Evolutionary conservation across 352 stramenopile genomes (phyloP).

Genomic region (Globisporangium recalcitrans): DNA sequence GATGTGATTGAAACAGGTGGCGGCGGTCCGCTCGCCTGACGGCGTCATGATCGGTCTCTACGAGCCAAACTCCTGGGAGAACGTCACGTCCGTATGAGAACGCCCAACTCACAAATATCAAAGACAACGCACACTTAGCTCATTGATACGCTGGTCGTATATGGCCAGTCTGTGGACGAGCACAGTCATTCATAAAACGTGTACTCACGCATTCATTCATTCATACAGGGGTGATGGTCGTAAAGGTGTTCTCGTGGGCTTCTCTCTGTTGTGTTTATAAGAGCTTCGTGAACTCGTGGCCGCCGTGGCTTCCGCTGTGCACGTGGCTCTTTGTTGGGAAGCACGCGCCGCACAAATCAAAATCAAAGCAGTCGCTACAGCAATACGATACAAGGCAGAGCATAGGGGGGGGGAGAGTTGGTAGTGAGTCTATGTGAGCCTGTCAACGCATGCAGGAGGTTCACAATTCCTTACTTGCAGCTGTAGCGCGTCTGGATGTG

Average conservation of each 20-base stretch:
- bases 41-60: slow-evolving; percentile 92
- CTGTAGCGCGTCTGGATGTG: slow-evolving; percentile 11
- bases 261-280: not conserved
- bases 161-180: too few species aligned
- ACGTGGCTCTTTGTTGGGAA: slow-evolving; percentile 1
- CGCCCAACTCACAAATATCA: too few species aligned
- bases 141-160: not conserved
- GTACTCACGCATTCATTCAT: too few species aligned
- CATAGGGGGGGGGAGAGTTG: not conserved
- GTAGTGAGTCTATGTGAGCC: too few species aligned
- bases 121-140: not conserved
- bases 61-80: slow-evolving; percentile 85
- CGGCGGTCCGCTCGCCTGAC: slow-evolving; percentile 82
- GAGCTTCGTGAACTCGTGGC: slow-evolving; percentile 14
- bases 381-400: slow-evolving; percentile 1
- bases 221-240: too few species aligned
- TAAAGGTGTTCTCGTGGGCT: not conserved
- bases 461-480: slow-evolving; percentile 19
- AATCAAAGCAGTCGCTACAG: slow-evolving; percentile 34
- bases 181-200: too few species aligned
- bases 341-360: slow-evolving; percentile 24
- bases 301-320: not conserved
- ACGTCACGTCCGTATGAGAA: slow-evolving; percentile 54
- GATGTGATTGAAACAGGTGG: slow-evolving; percentile 42
- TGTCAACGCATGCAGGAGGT: too few species aligned